Conservation (phyloP, 495 filamentous ascomycete genomes). For the Penicillium lagena region DNA sequence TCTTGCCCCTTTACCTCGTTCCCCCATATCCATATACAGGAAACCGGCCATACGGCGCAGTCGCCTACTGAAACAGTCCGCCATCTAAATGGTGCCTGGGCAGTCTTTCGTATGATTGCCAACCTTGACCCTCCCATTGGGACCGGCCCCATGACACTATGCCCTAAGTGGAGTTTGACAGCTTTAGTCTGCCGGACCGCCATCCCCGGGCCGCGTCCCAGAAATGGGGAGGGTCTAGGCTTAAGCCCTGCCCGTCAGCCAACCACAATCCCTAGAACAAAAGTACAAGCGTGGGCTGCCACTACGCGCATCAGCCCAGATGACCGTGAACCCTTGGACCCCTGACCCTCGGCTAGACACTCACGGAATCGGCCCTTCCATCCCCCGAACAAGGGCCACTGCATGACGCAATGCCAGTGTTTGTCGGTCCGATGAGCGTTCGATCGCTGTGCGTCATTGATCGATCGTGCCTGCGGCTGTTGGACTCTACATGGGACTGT, state of each 20-base stretch:
- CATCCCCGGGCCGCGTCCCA: constrained; percentile 16
- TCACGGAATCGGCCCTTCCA: not conserved
- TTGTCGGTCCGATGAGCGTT: constrained; percentile 7
- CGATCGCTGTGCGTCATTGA: constrained; percentile 18
- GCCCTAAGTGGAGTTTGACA: constrained; percentile 12
- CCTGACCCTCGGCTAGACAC: not conserved
- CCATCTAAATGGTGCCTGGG: not conserved
- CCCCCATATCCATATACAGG: too few relatives aligned
- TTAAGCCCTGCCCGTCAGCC: not conserved
- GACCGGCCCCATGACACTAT: constrained; percentile 2
- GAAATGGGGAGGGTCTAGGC: not conserved
- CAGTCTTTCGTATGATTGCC: constrained; percentile 10
- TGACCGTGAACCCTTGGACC: not conserved
- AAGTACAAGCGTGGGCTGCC: not conserved
- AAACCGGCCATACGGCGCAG: not conserved
- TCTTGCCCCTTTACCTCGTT: too few relatives aligned
- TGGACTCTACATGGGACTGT: constrained; percentile 4
- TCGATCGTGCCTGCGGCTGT: constrained; percentile 10
- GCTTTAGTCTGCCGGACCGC: constrained; percentile 20
- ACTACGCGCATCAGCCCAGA: too few relatives aligned
- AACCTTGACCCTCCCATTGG: constrained; percentile 13
- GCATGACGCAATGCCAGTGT: constrained; percentile 8
- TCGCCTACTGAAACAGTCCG: constrained; percentile 6
- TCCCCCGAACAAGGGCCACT: not conserved
- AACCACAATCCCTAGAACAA: not conserved